These are phyloP conservation scores for Chlamydomonas reinhardtii DNA, from an alignment of 163 green algal species.

Conservation along the genomic window DNA sequence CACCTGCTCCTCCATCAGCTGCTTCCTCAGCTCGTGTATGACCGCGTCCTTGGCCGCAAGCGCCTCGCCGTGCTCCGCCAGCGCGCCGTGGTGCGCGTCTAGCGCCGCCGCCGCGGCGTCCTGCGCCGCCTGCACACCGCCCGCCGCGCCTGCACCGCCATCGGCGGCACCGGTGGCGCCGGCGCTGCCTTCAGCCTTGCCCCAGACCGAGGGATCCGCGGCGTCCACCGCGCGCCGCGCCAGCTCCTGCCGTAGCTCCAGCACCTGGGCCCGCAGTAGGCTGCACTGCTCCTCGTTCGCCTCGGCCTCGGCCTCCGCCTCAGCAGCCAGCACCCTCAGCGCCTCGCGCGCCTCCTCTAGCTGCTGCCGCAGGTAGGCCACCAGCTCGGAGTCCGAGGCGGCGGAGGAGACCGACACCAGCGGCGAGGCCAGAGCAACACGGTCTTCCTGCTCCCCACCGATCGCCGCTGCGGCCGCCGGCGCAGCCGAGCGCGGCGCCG, in stretches of 20 bases:
- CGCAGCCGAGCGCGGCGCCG: too few relatives aligned
- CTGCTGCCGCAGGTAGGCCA: not conserved
- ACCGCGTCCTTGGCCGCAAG: not conserved
- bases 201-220: not conserved
- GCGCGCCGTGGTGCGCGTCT: not conserved
- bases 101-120: not conserved
- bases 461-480: not conserved
- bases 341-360: not conserved
- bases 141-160: not conserved
- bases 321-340: not conserved
- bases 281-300: conserved; percentile 13
- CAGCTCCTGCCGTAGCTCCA: not conserved
- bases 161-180: too few relatives aligned
- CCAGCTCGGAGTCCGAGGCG: too few relatives aligned
- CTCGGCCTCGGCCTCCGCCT: conserved; percentile 9
- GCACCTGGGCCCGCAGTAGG: not conserved
- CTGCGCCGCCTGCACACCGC: not conserved
- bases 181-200: too few relatives aligned
- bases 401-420: too few relatives aligned
- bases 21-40: not conserved
- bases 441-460: not conserved
- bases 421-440: too few relatives aligned
- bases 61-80: not conserved
- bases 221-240: not conserved
- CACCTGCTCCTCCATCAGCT: not conserved